These are phyloP conservation scores for Fusarium vanettenii DNA, from an alignment of 2,329 filamentous ascomycete species.

Conservation along the genomic window DNA sequence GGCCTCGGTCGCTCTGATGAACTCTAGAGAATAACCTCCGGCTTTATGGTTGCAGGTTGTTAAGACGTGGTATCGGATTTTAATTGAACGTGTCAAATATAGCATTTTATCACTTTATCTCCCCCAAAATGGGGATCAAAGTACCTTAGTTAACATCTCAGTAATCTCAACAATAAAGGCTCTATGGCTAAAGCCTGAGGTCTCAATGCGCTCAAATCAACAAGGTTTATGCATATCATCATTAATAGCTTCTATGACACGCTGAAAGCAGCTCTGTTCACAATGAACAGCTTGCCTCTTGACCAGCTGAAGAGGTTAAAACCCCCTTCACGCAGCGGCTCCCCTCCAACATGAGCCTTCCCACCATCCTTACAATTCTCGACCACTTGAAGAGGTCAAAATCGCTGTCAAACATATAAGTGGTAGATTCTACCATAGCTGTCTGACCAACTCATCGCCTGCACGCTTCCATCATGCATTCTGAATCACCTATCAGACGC, in stretches of 20 bases:
- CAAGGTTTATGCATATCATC: background rate
- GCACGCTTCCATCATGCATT: background rate
- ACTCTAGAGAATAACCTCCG: background rate
- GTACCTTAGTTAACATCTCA: background rate
- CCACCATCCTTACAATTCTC: background rate
- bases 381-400: background rate
- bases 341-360: background rate
- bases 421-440: background rate
- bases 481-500: background rate
- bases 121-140: background rate
- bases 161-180: background rate
- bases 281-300: background rate
- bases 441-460: background rate
- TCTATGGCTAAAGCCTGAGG: background rate
- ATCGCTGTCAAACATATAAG: background rate
- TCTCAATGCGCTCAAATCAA: background rate
- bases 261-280: background rate
- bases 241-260: background rate
- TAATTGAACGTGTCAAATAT: background rate
- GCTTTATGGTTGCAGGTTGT: background rate
- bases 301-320: no score
- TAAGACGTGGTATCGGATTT: background rate
- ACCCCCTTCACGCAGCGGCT: background rate
- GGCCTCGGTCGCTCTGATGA: background rate
- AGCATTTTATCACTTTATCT: no score